Evolutionary conservation across 1,284 basidiomycete genomes (phyloP).

Genomic region (Pseudozyma sp.): DNA sequence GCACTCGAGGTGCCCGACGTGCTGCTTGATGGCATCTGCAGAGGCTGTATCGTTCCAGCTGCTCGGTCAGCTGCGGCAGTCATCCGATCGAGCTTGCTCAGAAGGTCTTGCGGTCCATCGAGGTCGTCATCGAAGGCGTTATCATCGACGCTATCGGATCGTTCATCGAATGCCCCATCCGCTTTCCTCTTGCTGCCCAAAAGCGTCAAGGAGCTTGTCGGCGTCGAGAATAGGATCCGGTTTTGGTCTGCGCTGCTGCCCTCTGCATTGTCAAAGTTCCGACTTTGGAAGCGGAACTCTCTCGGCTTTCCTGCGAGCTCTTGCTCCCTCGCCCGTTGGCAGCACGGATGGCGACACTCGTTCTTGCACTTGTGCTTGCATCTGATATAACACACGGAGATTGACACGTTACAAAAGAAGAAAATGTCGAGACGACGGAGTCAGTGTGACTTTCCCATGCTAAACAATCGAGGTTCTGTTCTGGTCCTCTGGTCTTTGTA

Average conservation of each 20-base stretch:
- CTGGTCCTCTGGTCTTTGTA: background rate
- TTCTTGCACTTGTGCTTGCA: conserved; percentile 59
- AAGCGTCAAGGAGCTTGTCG: background rate
- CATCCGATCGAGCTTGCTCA: conserved; percentile 30
- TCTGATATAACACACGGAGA: too few species aligned
- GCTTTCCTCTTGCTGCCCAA: conserved; percentile 25
- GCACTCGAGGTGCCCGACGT: background rate
- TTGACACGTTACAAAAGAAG: too few species aligned
- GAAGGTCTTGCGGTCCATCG: conserved; percentile 24
- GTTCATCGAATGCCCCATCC: background rate
- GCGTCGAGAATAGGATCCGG: conserved; percentile 1
- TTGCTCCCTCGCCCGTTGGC: conserved; percentile 28
- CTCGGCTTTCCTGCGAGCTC: conserved; percentile 5
- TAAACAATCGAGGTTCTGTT: background rate
- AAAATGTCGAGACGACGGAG: background rate
- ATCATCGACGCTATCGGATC: conserved; percentile 1
- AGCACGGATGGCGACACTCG: conserved; percentile 66
- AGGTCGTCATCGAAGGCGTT: conserved; percentile 7
- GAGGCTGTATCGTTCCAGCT: background rate
- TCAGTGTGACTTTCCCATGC: background rate
- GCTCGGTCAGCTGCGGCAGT: conserved; percentile 12
- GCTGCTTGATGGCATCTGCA: conserved; percentile 1
- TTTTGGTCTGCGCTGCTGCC: background rate
- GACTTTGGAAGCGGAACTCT: conserved; percentile 18
- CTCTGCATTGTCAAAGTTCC: conserved; percentile 1